Conservation (phyloP, 148 eudicot genomes). For the Dysphania ambrosioides region DNA sequence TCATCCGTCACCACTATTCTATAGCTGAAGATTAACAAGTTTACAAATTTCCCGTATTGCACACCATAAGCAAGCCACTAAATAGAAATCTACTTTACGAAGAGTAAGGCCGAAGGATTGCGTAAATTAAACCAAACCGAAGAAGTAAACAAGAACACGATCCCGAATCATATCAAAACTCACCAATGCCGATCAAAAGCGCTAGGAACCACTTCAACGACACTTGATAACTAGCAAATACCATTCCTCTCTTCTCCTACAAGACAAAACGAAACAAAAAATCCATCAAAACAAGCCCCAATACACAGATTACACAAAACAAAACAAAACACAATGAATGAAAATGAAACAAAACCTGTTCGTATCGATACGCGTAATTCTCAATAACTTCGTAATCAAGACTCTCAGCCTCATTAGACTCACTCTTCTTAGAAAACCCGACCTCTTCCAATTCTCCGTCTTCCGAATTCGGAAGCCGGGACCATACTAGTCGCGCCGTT, state of each 20-base stretch:
- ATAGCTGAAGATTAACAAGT: too few species aligned
- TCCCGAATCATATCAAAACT: constrained; percentile 19
- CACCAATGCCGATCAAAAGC: constrained; percentile 80
- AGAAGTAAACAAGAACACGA: neutral
- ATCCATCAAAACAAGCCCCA: neutral
- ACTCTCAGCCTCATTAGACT: constrained; percentile 56
- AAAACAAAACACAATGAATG: too few species aligned
- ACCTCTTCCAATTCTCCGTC: constrained; percentile 46
- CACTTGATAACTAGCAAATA: constrained; percentile 71
- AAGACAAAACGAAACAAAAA: neutral
- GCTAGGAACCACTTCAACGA: constrained; percentile 89
- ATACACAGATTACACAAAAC: too few species aligned
- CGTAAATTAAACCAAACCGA: too few species aligned
- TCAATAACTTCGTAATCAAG: constrained; percentile 96
- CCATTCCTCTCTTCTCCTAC: constrained; percentile 75
- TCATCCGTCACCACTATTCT: too few species aligned
- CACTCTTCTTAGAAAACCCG: constrained; percentile 44
- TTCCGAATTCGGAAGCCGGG: constrained; percentile 64
- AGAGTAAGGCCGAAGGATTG: too few species aligned
- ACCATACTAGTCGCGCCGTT: constrained; percentile 70
- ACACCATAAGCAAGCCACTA: too few species aligned
- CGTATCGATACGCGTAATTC: constrained; percentile 76
- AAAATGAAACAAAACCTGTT: constrained; percentile 75
- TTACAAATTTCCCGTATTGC: too few species aligned
- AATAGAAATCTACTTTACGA: too few species aligned